These are phyloP conservation scores for Diaporthe capsici DNA, from an alignment of 2,329 filamentous ascomycete species.

Conservation along the genomic window DNA sequence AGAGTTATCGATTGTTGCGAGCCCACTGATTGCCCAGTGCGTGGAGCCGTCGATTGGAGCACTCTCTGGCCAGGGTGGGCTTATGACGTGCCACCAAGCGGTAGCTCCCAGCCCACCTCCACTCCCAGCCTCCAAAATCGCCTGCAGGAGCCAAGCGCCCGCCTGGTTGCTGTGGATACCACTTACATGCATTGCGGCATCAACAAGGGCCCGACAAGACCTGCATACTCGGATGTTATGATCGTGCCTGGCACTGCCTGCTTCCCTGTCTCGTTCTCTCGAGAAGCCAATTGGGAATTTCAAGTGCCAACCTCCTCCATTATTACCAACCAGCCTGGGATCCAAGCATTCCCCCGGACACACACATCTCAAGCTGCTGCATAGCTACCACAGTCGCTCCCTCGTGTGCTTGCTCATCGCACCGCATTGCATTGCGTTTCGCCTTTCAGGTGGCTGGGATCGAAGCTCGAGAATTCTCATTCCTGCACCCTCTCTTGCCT, in stretches of 20 bases:
- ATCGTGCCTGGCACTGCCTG: constrained; percentile 22
- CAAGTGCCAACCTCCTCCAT: constrained; percentile 24
- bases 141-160: constrained; percentile 18
- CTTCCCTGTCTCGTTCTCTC: constrained; percentile 2
- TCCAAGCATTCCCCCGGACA: constrained; percentile 13
- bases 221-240: constrained; percentile 28
- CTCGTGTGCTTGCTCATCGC: background rate
- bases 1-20: constrained; percentile 22
- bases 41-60: constrained; percentile 20
- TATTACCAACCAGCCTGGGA: constrained; percentile 22
- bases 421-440: constrained; percentile 21
- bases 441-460: constrained; percentile 26
- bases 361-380: constrained; percentile 15
- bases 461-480: constrained; percentile 21
- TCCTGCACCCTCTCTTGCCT: constrained; percentile 21
- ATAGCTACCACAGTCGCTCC: constrained; percentile 18
- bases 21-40: background rate
- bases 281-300: constrained; percentile 18
- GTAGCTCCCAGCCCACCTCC: constrained; percentile 27
- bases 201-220: constrained; percentile 18
- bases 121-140: constrained; percentile 26
- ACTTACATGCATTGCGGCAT: constrained; percentile 20
- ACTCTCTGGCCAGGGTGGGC: constrained; percentile 2
- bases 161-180: constrained; percentile 31
- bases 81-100: constrained; percentile 13